These are phyloP conservation scores for Spergularia azorica DNA, from an alignment of 179 eudicot species.

Conservation along the genomic window DNA sequence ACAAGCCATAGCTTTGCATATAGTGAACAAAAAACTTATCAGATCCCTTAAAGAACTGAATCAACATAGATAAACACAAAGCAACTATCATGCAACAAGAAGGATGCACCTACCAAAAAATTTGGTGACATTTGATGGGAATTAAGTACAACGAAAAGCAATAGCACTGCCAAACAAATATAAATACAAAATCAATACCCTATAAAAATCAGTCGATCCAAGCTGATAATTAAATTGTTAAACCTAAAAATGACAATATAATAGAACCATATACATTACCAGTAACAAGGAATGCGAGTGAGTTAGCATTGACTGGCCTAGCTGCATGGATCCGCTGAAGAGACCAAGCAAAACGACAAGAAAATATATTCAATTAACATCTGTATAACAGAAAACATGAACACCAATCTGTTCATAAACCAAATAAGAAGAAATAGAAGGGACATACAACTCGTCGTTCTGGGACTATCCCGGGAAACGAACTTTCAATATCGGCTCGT, in stretches of 20 bases:
- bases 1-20: conserved; percentile 85
- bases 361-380: conserved; percentile 11
- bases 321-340: conserved; percentile 81
- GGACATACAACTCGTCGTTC: conserved; percentile 75
- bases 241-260: conserved; percentile 9
- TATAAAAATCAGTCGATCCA: not conserved
- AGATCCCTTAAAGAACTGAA: conserved; percentile 1
- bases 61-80: conserved; percentile 1
- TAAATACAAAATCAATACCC: conserved; percentile 2
- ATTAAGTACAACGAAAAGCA: conserved; percentile 87
- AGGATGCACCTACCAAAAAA: conserved; percentile 78
- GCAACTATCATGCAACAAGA: conserved; percentile 1
- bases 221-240: not conserved
- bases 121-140: conserved; percentile 92
- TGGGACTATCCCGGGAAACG: conserved; percentile 75
- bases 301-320: conserved; percentile 78
- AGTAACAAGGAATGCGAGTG: conserved; percentile 88
- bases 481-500: conserved; percentile 76
- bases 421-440: not conserved
- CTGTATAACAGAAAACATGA: conserved; percentile 11
- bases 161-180: conserved; percentile 61
- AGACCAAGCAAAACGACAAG: conserved; percentile 17
- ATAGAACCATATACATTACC: conserved; percentile 42
- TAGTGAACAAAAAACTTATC: conserved; percentile 10
- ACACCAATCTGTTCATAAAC: conserved; percentile 1